Evolutionary conservation across 2,329 filamentous ascomycete species (phyloP).

Genomic region (Albophoma yamanashiensis): DNA sequence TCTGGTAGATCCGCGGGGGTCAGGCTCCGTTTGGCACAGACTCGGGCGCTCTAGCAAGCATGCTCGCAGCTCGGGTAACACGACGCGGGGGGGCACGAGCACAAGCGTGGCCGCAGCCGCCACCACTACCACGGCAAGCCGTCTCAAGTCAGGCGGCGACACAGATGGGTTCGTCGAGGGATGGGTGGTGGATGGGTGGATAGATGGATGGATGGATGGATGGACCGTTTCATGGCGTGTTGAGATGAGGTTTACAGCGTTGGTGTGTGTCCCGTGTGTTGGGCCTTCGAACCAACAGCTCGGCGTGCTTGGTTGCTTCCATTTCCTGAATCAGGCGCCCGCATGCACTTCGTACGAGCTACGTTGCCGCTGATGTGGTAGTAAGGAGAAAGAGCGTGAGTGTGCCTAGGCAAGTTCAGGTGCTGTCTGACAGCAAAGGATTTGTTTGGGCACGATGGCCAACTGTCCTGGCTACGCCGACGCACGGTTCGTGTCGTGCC

Average conservation of each 20-base stretch:
- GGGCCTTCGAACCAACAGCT: neutral
- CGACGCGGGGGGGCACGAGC: neutral
- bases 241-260: neutral
- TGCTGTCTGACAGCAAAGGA: neutral
- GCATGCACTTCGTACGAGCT: neutral
- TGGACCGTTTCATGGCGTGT: neutral
- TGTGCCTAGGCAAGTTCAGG: neutral
- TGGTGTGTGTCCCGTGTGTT: neutral
- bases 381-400: neutral
- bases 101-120: neutral
- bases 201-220: neutral
- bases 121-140: neutral
- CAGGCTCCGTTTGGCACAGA: neutral
- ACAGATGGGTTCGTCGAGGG: neutral
- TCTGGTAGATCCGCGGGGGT: neutral
- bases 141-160: neutral
- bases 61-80: neutral
- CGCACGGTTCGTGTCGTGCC: neutral
- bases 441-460: neutral
- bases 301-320: neutral
- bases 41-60: neutral
- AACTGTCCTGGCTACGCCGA: neutral
- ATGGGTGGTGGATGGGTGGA: neutral
- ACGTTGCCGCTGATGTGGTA: neutral
- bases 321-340: neutral